These are phyloP conservation scores for Kandelia obovata DNA, from an alignment of 345 rosid genomes.

Conservation along the genomic window DNA sequence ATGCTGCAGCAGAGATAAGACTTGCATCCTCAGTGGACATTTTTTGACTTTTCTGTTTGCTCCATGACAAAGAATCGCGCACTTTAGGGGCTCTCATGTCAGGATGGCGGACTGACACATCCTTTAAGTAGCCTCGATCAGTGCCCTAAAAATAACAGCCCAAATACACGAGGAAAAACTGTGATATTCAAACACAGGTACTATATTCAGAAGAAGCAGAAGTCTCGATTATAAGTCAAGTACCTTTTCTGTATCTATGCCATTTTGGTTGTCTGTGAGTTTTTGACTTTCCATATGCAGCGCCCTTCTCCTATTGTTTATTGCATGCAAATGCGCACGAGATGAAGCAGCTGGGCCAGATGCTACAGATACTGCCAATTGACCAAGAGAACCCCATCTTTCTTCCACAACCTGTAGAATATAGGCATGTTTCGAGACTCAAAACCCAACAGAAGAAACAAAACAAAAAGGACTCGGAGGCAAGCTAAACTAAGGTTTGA, in stretches of 20 bases:
- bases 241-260: conserved; percentile 49
- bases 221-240: not conserved
- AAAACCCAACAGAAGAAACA: conserved; percentile 9
- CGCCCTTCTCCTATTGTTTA: conserved; percentile 56
- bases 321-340: conserved; percentile 83
- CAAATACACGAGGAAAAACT: not conserved
- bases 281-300: conserved; percentile 25
- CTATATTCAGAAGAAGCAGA: not conserved
- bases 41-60: conserved; percentile 48
- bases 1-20: conserved; percentile 52
- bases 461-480: conserved; percentile 10
- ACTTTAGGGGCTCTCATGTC: conserved; percentile 70
- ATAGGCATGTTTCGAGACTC: conserved; percentile 7
- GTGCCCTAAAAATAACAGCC: conserved; percentile 31
- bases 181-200: not conserved
- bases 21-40: conserved; percentile 46
- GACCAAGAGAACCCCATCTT: conserved; percentile 78
- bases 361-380: conserved; percentile 62
- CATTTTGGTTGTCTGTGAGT: conserved; percentile 29
- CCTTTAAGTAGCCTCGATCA: conserved; percentile 55
- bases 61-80: conserved; percentile 66
- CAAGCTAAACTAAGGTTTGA: conserved; percentile 2
- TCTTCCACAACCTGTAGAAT: conserved; percentile 70
- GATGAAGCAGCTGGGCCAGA: conserved; percentile 73
- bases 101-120: conserved; percentile 51